Base-by-base conservation (phyloP, 2,329 filamentous ascomycete species). In the Proliferodiscus dingleyae region DNA sequence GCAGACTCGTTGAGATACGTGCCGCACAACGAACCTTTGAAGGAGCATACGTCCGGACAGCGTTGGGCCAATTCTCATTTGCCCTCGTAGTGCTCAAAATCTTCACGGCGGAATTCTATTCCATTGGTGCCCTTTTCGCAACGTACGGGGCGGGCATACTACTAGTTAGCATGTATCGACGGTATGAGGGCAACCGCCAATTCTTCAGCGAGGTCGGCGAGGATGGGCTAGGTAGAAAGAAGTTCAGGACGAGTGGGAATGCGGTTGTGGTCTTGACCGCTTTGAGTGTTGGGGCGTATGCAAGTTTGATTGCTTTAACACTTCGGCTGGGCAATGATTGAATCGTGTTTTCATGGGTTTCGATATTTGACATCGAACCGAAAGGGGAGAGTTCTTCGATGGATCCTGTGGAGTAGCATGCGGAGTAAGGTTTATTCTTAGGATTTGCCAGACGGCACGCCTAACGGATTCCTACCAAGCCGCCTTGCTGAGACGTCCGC, bases 21-120 rank as follows among this genome's bases (percentile, higher is more conserved):
- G 93, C 93, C 10, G 88, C 91, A 9, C 93, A 98, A 65, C 81
- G 93, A 44, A 98, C 93, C 2, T 98, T 97, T 60, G 93, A 98
- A 68, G 93, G 93, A 18, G 93, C 93, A 18, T 98, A 97, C 68
- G 85, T 96, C 62, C 87, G 93, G 50, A 98, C 93, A 0, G 90
- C 91, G 2, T 80, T 98, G 16, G 88, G 87, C 3, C 90, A 97
- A 62, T 97, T 97, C 71, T 91, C 87, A 46, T 97, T 98, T 66
- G 84, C 91, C 16, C 81, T 98, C 40, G 83, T 98, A 52, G 87
- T 98, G 42, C 80, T 95, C 56, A 95, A 94, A 71, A 94, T 98
- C 67, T 97, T 98, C 71, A 96, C 89, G 7, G 79, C 83, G 42
- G 93, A 97, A 64, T 97, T 98, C 72, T 97, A 97, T 69, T 82